These are phyloP conservation scores for Senna siamea DNA, from an alignment of 306 rosid species.

Conservation along the genomic window DNA sequence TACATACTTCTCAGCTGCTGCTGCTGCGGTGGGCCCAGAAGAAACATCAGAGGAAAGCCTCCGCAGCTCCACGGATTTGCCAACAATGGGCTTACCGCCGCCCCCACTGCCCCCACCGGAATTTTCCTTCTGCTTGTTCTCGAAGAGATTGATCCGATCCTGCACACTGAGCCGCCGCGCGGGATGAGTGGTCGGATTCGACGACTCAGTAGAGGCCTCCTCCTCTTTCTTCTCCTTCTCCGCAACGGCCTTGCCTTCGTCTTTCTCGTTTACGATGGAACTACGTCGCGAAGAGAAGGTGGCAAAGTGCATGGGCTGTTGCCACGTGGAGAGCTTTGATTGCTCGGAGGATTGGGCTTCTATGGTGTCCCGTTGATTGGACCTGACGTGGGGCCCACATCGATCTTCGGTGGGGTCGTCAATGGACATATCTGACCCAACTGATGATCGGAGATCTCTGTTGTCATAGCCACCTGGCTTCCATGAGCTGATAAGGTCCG, in stretches of 20 bases:
- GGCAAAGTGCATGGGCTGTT: slow-evolving; percentile 50
- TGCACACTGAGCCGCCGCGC: slow-evolving; percentile 89
- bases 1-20: slow-evolving; percentile 52
- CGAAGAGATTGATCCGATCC: slow-evolving; percentile 94
- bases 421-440: slow-evolving; percentile 94
- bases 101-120: slow-evolving; percentile 42
- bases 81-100: slow-evolving; percentile 60
- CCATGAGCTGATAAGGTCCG: slow-evolving; percentile 65
- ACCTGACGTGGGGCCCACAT: slow-evolving; percentile 38
- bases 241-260: slow-evolving; percentile 42
- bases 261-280: slow-evolving; percentile 46
- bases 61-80: slow-evolving; percentile 71
- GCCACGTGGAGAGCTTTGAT: slow-evolving; percentile 58
- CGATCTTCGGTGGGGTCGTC: slow-evolving; percentile 72
- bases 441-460: slow-evolving; percentile 68
- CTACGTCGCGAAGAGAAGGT: slow-evolving; percentile 42
- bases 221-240: slow-evolving; percentile 44
- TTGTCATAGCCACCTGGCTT: slow-evolving; percentile 55
- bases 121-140: slow-evolving; percentile 91
- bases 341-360: slow-evolving; percentile 30
- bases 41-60: slow-evolving; percentile 80
- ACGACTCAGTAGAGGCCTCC: slow-evolving; percentile 37
- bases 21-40: slow-evolving; percentile 33
- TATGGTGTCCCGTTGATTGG: slow-evolving; percentile 35
- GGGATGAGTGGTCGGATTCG: slow-evolving; percentile 49